Percentiles rank a stretch among this genome's conserved stretches.
These are phyloP conservation scores for Sporothrix phasma DNA, from an alignment of 2,329 filamentous ascomycete genomes.

Conservation along the genomic window DNA sequence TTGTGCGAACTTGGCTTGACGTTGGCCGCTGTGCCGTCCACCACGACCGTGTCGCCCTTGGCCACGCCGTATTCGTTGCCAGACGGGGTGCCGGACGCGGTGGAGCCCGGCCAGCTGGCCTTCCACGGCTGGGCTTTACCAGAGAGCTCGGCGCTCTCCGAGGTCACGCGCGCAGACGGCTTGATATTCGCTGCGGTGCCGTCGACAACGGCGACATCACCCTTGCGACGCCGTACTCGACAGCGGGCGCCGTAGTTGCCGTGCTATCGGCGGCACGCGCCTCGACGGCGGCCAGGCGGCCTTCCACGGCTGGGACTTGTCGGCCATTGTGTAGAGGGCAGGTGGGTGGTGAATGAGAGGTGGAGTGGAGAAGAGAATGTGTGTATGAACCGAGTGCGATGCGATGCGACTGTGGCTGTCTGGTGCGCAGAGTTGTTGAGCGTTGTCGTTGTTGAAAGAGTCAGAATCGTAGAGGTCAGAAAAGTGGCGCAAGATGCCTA, in stretches of 20 bases:
- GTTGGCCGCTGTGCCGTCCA: constrained; percentile 17
- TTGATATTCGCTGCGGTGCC: constrained; percentile 16
- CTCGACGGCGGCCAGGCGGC: constrained; percentile 14
- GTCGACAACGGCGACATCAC: constrained; percentile 14
- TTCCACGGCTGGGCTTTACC: constrained; percentile 16
- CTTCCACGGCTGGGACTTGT: constrained; percentile 17
- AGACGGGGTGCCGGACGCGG: not conserved
- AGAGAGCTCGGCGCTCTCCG: not conserved
- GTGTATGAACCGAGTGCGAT: too few species aligned
- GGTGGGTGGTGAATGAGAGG: not conserved
- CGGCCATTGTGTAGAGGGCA: constrained; percentile 6
- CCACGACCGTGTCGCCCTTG: constrained; percentile 11
- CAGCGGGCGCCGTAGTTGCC: not conserved
- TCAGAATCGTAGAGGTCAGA: not conserved
- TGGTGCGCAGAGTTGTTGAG: not conserved
- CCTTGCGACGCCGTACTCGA: constrained; percentile 13
- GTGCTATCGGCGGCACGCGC: not conserved
- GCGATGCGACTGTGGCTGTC: not conserved
- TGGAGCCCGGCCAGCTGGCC: constrained; percentile 13
- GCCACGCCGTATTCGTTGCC: constrained; percentile 13
- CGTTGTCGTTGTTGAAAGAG: not conserved
- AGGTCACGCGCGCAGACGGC: constrained; percentile 7
- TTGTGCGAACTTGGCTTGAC: constrained; percentile 13
- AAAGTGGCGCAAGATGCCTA: not conserved
- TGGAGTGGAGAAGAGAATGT: too few species aligned